Base-by-base conservation (phyloP, 495 filamentous ascomycete species). In the Wilcoxina mikolae region DNA sequence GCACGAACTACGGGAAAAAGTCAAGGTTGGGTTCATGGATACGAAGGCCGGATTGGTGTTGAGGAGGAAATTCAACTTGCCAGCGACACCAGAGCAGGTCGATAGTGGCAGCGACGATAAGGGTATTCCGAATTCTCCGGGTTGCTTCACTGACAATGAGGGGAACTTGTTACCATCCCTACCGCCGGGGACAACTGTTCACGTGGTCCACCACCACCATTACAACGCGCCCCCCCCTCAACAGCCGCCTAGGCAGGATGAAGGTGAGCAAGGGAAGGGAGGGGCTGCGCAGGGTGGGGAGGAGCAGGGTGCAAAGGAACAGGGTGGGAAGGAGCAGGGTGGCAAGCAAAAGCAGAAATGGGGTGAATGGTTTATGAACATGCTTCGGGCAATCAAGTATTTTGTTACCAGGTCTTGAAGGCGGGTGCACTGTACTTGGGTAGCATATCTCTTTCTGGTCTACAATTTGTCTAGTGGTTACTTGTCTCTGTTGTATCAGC, bases 81-180 rank as follows among this genome's bases (percentile, higher is more conserved):
- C 46, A 28, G 7, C 46, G 7, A 49, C 46, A 29, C 46, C 25
- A 23, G 23, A 18, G 4, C 9, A 52, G 12, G 25, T 38, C n/a
- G n/a, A n/a, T n/a, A n/a, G n/a, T 10, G 49, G 39, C 20, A 26
- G 33, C 24, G 31, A 52, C 18, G 49, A 31, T 52, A 41, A 52
- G 15, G 29, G 24, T 20, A 20, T 20, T 18, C 39, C 39, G 7
- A 20, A 20, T 43, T 43, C 39, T 43, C 39, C 39, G 39, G 20
- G 17, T 20, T 43, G 17, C 17, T 18, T 9, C 10, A 43, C 39
- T n/a, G n/a, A n/a, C n/a, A n/a, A n/a, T n/a, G n/a, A n/a, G n/a
- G n/a, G n/a, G n/a, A n/a, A n/a, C n/a, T n/a, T n/a, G n/a, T n/a
- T n/a, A n/a, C n/a, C n/a, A n/a, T n/a, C n/a, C n/a, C n/a, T n/a